Percentiles rank a stretch among this genome's conserved stretches.
These are phyloP conservation scores for Martiniozyma asiatica DNA, from an alignment of 1,139 yeast genomes.

Conservation along the genomic window DNA sequence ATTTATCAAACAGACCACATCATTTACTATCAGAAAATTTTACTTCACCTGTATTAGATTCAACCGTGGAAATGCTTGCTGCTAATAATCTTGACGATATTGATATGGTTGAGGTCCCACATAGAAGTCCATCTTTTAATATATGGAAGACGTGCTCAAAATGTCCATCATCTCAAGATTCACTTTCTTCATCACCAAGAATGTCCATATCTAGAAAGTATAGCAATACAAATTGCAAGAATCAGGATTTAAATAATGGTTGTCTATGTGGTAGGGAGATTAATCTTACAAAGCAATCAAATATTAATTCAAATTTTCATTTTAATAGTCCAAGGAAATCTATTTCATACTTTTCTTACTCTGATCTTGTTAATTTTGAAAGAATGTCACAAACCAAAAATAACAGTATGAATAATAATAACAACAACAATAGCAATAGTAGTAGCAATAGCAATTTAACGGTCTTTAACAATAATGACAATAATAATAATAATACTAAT, in stretches of 20 bases:
- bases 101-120: constrained; percentile 21
- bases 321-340: constrained; percentile 6
- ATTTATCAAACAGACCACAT: constrained; percentile 8
- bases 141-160: constrained; percentile 4
- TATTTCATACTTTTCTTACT: constrained; percentile 20
- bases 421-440: constrained; percentile 1
- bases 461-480: neutral
- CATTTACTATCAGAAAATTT: constrained; percentile 19
- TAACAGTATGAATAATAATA: neutral
- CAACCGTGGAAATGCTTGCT: constrained; percentile 21
- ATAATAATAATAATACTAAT: neutral
- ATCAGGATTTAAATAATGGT: neutral
- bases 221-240: neutral
- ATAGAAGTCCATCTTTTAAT: constrained; percentile 6
- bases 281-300: too few relatives aligned
- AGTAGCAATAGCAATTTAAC: too few relatives aligned
- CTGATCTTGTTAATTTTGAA: constrained; percentile 20
- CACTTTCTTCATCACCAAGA: constrained; percentile 5
- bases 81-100: constrained; percentile 12
- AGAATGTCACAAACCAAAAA: constrained; percentile 5
- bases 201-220: constrained; percentile 5
- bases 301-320: too few relatives aligned
- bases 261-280: constrained; percentile 1
- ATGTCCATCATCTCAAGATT: constrained; percentile 1
- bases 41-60: constrained; percentile 23